Percentiles rank a stretch among this genome's conserved stretches.
phyloP scores from a whole-genome alignment of 2,329 filamentous ascomycete species.

The Colletotrichum zoysiae region DNA sequence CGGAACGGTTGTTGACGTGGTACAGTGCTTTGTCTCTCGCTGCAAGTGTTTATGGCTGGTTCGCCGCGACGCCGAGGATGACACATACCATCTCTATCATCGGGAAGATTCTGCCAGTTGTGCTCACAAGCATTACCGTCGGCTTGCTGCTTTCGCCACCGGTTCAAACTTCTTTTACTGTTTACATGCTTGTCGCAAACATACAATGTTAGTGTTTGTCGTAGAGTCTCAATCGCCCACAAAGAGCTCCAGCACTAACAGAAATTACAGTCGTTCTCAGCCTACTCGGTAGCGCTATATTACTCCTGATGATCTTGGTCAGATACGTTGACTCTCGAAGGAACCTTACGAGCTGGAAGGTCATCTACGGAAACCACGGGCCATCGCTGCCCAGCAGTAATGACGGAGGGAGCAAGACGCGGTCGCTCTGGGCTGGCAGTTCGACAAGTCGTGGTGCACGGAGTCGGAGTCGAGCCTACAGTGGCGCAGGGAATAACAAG shows the following conservation, averaged over 20 bases:
- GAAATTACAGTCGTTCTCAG: slow-evolving; percentile 23
- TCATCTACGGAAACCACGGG: slow-evolving; percentile 47
- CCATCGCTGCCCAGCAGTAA: slow-evolving; percentile 2
- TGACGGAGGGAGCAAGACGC: slow-evolving; percentile 20
- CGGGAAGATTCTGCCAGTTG: slow-evolving; percentile 23
- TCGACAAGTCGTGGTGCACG: slow-evolving; percentile 12
- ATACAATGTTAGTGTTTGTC: slow-evolving; percentile 24
- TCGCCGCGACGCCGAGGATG: slow-evolving; percentile 31
- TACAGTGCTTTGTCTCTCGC: slow-evolving; percentile 32
- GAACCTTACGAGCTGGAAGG: slow-evolving; percentile 49
- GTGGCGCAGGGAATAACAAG: slow-evolving; percentile 40
- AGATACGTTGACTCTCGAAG: slow-evolving; percentile 56
- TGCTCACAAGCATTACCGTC: slow-evolving; percentile 24
- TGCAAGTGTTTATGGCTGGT: slow-evolving; percentile 39
- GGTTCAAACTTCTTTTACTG: slow-evolving; percentile 5
- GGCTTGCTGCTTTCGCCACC: slow-evolving; percentile 27
- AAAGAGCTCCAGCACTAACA: not conserved
- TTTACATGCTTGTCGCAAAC: slow-evolving; percentile 37
- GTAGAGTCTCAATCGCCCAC: not conserved
- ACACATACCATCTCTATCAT: slow-evolving; percentile 34
- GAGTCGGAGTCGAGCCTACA: slow-evolving; percentile 35
- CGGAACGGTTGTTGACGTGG: not conserved
- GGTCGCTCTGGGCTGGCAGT: slow-evolving; percentile 25
- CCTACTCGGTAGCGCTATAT: slow-evolving; percentile 48
- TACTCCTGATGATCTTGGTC: slow-evolving; percentile 55